Conservation (phyloP, 2,329 filamentous ascomycete species). For the Colletotrichum lini region DNA sequence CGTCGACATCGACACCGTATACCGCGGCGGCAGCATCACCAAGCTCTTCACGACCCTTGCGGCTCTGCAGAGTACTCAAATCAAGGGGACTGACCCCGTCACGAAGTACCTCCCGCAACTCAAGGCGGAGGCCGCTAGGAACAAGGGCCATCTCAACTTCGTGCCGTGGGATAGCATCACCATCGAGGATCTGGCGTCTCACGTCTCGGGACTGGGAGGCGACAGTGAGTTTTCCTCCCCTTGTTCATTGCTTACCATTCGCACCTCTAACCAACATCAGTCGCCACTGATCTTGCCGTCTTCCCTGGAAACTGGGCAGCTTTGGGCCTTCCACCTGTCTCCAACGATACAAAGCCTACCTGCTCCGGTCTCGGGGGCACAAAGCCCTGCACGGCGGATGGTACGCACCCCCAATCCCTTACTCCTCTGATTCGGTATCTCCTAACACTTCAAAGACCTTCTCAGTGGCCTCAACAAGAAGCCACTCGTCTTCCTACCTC, state of each 20-base stretch:
- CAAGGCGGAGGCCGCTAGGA: conserved; percentile 11
- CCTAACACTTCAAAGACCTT: conserved; percentile 40
- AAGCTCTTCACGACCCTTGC: conserved; percentile 58
- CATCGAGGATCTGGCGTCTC: conserved; percentile 42
- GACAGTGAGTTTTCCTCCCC: conserved; percentile 34
- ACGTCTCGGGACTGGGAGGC: conserved; percentile 40
- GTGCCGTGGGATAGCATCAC: conserved; percentile 43
- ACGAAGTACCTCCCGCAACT: conserved; percentile 46
- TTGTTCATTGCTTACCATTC: too few species aligned
- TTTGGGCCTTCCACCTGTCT: conserved; percentile 36
- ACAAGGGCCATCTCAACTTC: conserved; percentile 3
- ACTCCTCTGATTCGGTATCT: not conserved
- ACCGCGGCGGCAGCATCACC: conserved; percentile 58
- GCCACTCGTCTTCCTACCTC: conserved; percentile 41
- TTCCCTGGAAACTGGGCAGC: conserved; percentile 19
- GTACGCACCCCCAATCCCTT: not conserved
- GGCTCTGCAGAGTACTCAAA: conserved; percentile 49
- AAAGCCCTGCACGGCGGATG: conserved; percentile 28
- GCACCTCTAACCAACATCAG: conserved; percentile 11
- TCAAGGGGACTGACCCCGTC: conserved; percentile 48
- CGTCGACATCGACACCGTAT: conserved; percentile 58
- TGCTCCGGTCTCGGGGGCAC: conserved; percentile 41
- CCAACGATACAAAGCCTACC: conserved; percentile 32
- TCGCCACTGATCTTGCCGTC: conserved; percentile 36
- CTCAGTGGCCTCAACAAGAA: conserved; percentile 40